phyloP scores from a whole-genome alignment of 148 eudicot genomes.

The Selenicereus undatus region DNA sequence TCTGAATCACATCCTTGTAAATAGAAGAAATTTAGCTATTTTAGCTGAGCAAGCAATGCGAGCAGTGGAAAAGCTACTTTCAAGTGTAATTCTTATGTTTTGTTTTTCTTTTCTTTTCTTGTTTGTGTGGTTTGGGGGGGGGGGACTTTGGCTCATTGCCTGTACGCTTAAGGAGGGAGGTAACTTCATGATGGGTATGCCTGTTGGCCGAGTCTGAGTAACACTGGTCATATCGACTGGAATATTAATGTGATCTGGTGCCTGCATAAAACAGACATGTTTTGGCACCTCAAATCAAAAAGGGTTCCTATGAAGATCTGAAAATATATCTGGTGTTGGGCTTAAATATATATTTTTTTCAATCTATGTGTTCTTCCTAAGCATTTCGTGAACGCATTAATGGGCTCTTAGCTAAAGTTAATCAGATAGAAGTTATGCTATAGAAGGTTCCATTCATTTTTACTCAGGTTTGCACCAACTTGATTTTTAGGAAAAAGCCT shows the following conservation, averaged over 20 bases:
- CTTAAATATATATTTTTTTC: not conserved
- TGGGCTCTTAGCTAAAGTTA: not conserved
- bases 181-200: no score
- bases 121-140: no score
- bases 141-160: no score
- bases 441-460: not conserved
- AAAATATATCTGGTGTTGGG: not conserved
- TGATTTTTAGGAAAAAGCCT: not conserved
- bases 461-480: not conserved
- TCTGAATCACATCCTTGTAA: no score
- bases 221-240: not conserved
- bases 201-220: no score
- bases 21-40: no score
- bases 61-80: no score
- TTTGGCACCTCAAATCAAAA: not conserved
- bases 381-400: not conserved
- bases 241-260: not conserved
- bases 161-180: no score
- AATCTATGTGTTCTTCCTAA: not conserved
- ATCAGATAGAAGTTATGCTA: not conserved
- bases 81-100: not conserved
- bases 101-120: not conserved
- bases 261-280: not conserved
- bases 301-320: not conserved
- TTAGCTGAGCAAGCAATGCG: no score